Percentiles rank a stretch among this genome's conserved stretches.
phyloP scores from a whole-genome alignment of 2,329 filamentous ascomycete genomes.

The Calycina herbarum region DNA sequence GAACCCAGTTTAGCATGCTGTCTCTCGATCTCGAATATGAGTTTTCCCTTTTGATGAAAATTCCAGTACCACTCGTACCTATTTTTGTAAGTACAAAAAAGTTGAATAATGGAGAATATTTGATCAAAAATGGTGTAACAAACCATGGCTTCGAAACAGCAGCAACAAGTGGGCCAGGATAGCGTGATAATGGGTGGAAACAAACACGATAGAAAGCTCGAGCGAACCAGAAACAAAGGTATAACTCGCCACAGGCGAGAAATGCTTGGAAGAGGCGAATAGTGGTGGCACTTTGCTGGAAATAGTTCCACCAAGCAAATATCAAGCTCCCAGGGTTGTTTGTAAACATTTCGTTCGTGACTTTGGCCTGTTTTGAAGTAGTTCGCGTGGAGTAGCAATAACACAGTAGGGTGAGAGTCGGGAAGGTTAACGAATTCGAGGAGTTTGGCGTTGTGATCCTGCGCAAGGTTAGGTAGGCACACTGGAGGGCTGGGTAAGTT shows the following conservation, averaged over 20 bases:
- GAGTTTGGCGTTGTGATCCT: too few species aligned
- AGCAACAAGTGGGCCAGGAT: not conserved
- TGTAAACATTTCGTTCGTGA: not conserved
- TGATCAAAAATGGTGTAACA: not conserved
- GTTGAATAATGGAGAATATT: not conserved
- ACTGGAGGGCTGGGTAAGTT: too few species aligned
- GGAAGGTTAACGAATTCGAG: too few species aligned
- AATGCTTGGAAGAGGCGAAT: not conserved
- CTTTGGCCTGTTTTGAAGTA: not conserved
- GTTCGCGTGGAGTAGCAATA: too few species aligned
- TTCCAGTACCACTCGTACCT: constrained; percentile 9
- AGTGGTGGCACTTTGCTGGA: not conserved
- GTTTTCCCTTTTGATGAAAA: not conserved
- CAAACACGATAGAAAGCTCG: not conserved
- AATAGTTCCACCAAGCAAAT: not conserved
- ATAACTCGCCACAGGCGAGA: not conserved
- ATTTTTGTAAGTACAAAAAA: not conserved
- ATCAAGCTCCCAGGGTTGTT: not conserved
- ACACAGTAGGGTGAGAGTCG: too few species aligned
- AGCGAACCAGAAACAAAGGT: not conserved
- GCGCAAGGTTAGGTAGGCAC: too few species aligned
- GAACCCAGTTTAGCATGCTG: not conserved
- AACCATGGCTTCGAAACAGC: not conserved
- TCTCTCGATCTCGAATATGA: not conserved
- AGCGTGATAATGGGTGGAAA: not conserved